Percentiles rank a stretch among this genome's conserved stretches.
These are phyloP conservation scores for Solanum aculeatissimum DNA, from an alignment of 305 asterid genomes.

Conservation along the genomic window DNA sequence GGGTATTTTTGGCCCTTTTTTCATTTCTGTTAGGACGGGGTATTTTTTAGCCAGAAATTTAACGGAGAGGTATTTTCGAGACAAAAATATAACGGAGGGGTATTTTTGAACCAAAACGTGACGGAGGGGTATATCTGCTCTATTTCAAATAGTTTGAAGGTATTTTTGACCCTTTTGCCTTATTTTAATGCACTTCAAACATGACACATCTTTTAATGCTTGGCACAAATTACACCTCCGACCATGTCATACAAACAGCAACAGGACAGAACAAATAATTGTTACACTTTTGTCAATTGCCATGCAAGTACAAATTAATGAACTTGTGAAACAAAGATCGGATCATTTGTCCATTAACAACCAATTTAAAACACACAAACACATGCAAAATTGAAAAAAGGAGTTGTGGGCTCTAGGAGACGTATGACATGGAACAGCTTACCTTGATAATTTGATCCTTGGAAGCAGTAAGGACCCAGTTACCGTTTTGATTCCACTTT, in stretches of 20 bases:
- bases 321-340: neutral
- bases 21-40: no score
- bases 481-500: conserved; percentile 97
- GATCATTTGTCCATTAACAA: neutral
- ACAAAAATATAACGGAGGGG: no score
- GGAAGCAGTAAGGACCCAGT: conserved; percentile 95
- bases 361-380: neutral
- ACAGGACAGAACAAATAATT: neutral
- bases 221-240: neutral
- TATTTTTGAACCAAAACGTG: no score
- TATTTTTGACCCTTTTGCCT: no score
- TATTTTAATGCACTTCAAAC: neutral
- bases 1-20: no score
- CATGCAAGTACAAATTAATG: neutral
- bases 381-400: neutral
- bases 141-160: no score
- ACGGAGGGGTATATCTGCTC: no score
- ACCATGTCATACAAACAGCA: neutral
- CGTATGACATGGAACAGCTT: neutral
- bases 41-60: no score
- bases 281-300: neutral
- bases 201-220: neutral
- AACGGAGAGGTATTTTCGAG: no score
- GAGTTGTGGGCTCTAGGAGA: neutral
- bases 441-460: conserved; percentile 99